phyloP scores from a whole-genome alignment of 805 yeast genomes.

The Debaryomyces hansenii region DNA sequence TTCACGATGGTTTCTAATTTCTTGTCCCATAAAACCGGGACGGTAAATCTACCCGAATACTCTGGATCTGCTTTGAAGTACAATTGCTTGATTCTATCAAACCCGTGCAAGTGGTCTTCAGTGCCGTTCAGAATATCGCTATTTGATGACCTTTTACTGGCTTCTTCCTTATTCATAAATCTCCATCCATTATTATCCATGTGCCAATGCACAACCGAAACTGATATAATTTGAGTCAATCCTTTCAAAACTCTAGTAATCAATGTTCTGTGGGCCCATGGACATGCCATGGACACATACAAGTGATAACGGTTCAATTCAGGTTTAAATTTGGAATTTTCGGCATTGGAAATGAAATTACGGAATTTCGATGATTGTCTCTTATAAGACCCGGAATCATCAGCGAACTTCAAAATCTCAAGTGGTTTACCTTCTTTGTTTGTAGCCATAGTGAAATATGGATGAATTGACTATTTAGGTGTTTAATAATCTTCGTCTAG shows the following conservation, averaged over 20 bases:
- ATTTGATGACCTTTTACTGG: slow-evolving; percentile 45
- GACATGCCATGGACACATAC: slow-evolving; percentile 87
- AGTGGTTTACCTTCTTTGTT: slow-evolving; percentile 13
- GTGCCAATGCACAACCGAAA: slow-evolving; percentile 88
- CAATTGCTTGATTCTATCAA: slow-evolving; percentile 61
- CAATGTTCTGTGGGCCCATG: slow-evolving; percentile 92
- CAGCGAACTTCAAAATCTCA: slow-evolving; percentile 50
- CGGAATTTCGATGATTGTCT: slow-evolving; percentile 50
- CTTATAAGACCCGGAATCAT: slow-evolving; percentile 20
- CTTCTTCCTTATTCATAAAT: slow-evolving; percentile 55
- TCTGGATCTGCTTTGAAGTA: slow-evolving; percentile 75
- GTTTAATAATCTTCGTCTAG: slow-evolving; percentile 1
- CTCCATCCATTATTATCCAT: slow-evolving; percentile 91
- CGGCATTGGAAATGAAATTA: slow-evolving; percentile 54
- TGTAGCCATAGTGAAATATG: background rate
- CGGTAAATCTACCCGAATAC: slow-evolving; percentile 83
- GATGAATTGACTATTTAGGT: slow-evolving; percentile 3
- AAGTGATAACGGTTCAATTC: slow-evolving; percentile 83
- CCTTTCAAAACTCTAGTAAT: slow-evolving; percentile 77
- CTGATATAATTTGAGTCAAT: slow-evolving; percentile 51
- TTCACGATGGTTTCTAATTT: slow-evolving; percentile 80
- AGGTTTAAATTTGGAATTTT: slow-evolving; percentile 66
- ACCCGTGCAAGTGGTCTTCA: slow-evolving; percentile 51
- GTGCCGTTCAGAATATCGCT: slow-evolving; percentile 49
- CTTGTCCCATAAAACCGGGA: slow-evolving; percentile 91